phyloP scores from a whole-genome alignment of 257 asterid genomes.

The Anisodus tanguticus region DNA sequence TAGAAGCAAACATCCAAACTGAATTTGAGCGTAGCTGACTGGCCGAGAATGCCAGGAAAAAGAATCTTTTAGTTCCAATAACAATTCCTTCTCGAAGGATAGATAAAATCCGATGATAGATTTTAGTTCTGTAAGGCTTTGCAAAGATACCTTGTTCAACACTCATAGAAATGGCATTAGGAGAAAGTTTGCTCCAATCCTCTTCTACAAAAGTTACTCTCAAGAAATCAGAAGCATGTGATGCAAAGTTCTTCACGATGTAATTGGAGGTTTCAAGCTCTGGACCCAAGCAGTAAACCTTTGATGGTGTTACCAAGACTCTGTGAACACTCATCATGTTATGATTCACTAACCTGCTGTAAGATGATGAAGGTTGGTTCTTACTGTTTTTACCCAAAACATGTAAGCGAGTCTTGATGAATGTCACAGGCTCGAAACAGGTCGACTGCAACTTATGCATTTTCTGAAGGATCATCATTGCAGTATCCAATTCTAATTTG shows the following conservation, averaged over 20 bases:
- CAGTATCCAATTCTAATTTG: conserved; percentile 49
- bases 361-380: conserved; percentile 40
- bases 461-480: conserved; percentile 60
- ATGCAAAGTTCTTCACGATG: conserved; percentile 75
- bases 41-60: conserved; percentile 89
- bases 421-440: conserved; percentile 70
- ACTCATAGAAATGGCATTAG: conserved; percentile 53
- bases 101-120: conserved; percentile 63
- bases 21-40: conserved; percentile 89
- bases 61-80: conserved; percentile 73
- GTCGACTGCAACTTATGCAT: conserved; percentile 70
- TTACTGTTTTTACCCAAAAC: conserved; percentile 36
- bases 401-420: conserved; percentile 48
- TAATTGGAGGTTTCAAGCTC: conserved; percentile 90
- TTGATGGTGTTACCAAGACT: conserved; percentile 78
- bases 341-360: conserved; percentile 48
- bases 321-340: conserved; percentile 84
- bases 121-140: conserved; percentile 64
- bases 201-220: conserved; percentile 96
- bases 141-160: conserved; percentile 65
- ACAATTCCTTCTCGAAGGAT: conserved; percentile 74
- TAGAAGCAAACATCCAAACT: conserved; percentile 98
- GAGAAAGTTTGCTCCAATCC: conserved; percentile 82
- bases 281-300: conserved; percentile 87
- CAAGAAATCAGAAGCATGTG: conserved; percentile 72